These are phyloP conservation scores for Penicillium egyptiacum DNA, from an alignment of 495 filamentous ascomycete species.

Conservation along the genomic window DNA sequence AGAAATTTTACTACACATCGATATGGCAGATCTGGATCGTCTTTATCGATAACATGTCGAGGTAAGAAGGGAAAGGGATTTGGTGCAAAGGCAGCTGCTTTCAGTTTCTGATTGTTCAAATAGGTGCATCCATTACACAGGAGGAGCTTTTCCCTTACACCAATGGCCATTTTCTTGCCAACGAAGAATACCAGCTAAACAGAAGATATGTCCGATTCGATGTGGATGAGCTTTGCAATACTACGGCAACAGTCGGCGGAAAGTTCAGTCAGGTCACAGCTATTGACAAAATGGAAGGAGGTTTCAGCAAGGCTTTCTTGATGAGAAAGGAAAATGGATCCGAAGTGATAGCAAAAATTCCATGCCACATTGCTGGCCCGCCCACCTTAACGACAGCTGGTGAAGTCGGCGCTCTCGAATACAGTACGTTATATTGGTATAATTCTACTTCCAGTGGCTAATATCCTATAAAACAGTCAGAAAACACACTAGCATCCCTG, in stretches of 20 bases:
- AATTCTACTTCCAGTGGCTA: conserved; percentile 8
- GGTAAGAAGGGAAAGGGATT: conserved; percentile 8
- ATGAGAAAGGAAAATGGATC: conserved; percentile 34
- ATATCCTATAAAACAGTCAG: conserved; percentile 22
- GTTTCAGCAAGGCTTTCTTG: conserved; percentile 42
- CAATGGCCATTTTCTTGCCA: conserved; percentile 35
- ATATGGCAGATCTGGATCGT: conserved; percentile 5
- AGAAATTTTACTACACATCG: conserved; percentile 8
- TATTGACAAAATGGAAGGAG: conserved; percentile 42
- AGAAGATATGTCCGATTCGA: conserved; percentile 31
- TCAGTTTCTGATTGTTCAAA: conserved; percentile 6
- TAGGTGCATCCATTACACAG: conserved; percentile 23
- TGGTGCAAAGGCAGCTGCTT: conserved; percentile 6
- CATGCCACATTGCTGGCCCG: conserved; percentile 35
- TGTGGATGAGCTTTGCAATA: conserved; percentile 32
- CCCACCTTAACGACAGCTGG: conserved; percentile 33
- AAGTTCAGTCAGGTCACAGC: conserved; percentile 15
- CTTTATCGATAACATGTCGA: conserved; percentile 12
- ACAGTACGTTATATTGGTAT: conserved; percentile 25
- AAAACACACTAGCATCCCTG: conserved; percentile 32
- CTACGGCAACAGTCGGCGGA: conserved; percentile 16
- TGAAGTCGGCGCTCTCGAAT: conserved; percentile 41
- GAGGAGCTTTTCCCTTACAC: conserved; percentile 36
- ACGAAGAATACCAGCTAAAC: conserved; percentile 34
- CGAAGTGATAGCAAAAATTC: conserved; percentile 41